These are phyloP conservation scores for Paspalum vaginatum DNA, from an alignment of 176 grass and related monocot species.

Conservation along the genomic window DNA sequence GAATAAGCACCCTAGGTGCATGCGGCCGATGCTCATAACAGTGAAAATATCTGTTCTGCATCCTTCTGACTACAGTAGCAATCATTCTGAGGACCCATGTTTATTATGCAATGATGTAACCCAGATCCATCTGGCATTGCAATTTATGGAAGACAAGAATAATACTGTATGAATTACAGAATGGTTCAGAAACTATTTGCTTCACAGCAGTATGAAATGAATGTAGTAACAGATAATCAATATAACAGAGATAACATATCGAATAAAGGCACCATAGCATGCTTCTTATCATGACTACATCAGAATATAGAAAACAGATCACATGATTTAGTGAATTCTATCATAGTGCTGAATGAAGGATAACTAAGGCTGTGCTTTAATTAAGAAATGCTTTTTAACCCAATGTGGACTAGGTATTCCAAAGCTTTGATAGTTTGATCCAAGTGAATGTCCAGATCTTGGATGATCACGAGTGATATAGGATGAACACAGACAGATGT, in stretches of 20 bases:
- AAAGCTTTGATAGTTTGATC: constrained; percentile 9
- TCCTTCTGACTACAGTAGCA: constrained; percentile 35
- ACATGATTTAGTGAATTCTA: constrained; percentile 24
- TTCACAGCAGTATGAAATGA: constrained; percentile 24
- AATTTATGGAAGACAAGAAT: constrained; percentile 42
- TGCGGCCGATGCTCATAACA: constrained; percentile 14
- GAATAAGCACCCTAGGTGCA: constrained; percentile 22
- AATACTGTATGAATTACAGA: constrained; percentile 39
- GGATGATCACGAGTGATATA: constrained; percentile 13
- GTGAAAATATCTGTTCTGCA: constrained; percentile 31
- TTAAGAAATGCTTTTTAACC: constrained; percentile 5
- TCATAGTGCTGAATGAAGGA: neutral
- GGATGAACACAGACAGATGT: neutral
- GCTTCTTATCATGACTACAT: neutral
- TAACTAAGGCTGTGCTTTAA: constrained; percentile 1
- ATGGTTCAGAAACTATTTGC: constrained; percentile 46
- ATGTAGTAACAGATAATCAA: constrained; percentile 32
- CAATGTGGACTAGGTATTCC: constrained; percentile 12
- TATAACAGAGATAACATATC: constrained; percentile 29
- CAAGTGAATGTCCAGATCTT: constrained; percentile 20
- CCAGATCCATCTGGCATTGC: constrained; percentile 38
- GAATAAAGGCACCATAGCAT: constrained; percentile 19
- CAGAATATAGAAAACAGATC: neutral
- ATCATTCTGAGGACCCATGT: constrained; percentile 33
- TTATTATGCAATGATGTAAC: constrained; percentile 37